phyloP scores from a whole-genome alignment of 2,329 filamentous ascomycete species.

The Fusarium pseudoanthophilum region DNA sequence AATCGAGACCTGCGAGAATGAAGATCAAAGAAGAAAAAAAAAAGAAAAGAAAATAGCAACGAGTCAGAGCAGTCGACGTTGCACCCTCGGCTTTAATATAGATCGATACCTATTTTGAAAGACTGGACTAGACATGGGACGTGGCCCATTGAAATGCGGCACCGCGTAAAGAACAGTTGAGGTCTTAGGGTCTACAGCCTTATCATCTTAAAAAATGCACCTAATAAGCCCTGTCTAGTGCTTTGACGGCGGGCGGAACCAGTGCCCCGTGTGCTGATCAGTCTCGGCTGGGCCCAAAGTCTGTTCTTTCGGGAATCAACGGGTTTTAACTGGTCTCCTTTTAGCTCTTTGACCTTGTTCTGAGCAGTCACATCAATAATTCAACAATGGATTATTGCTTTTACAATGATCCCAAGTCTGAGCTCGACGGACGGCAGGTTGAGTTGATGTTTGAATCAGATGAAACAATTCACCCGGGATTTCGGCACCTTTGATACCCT shows the following conservation, averaged over 20 bases:
- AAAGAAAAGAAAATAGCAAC: background rate
- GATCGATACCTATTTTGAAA: background rate
- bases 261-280: background rate
- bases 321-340: background rate
- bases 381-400: background rate
- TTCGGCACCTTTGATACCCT: background rate
- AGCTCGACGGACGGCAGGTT: background rate
- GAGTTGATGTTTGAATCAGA: background rate
- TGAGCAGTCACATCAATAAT: background rate
- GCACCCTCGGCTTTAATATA: background rate
- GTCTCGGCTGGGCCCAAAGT: background rate
- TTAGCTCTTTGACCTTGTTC: background rate
- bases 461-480: background rate
- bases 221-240: background rate
- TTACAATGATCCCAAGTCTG: background rate
- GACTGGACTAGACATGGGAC: background rate
- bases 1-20: background rate
- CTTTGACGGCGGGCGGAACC: background rate
- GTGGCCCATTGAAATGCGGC: background rate
- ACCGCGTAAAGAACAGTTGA: background rate
- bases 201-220: background rate
- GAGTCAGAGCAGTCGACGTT: background rate
- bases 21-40: background rate
- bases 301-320: background rate
- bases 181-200: background rate